A percentile compares a stretch with the other conserved stretches of the same genome.
phyloP scores from a whole-genome alignment of 2,329 filamentous ascomycete genomes.

The Alternaria gaisen region DNA sequence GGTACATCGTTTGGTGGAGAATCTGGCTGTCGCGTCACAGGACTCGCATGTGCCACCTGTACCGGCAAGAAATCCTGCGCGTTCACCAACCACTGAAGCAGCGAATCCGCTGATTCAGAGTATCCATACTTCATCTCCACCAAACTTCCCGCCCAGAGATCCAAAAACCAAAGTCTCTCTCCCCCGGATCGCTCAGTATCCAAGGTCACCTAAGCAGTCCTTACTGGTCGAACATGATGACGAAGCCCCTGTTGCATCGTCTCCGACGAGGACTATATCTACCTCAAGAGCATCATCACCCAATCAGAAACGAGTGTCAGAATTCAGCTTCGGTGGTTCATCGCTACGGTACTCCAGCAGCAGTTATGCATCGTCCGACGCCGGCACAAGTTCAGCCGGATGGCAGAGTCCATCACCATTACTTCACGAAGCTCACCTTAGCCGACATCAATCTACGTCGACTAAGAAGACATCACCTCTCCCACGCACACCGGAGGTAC shows the following conservation, averaged over 20 bases:
- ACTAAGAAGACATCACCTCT: constrained; percentile 23
- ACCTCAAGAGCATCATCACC: constrained; percentile 21
- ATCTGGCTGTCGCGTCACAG: constrained; percentile 31
- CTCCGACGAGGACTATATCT: constrained; percentile 11
- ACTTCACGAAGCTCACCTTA: constrained; percentile 18
- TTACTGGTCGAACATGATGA: constrained; percentile 10
- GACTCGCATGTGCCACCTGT: constrained; percentile 19
- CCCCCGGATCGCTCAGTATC: constrained; percentile 13
- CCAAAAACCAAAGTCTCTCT: constrained; percentile 12
- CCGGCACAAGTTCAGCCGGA: constrained; percentile 23
- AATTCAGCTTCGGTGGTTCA: constrained; percentile 65
- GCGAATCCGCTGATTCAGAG: background rate
- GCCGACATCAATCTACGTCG: constrained; percentile 21
- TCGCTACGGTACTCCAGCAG: constrained; percentile 82
- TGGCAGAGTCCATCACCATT: constrained; percentile 22
- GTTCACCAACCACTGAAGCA: constrained; percentile 25
- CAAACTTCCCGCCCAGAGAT: constrained; percentile 2
- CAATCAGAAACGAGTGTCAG: constrained; percentile 33
- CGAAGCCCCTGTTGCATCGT: constrained; percentile 14
- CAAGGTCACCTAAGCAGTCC: constrained; percentile 9
- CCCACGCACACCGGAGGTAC: constrained; percentile 25
- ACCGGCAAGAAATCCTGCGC: constrained; percentile 26
- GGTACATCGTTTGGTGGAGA: constrained; percentile 39
- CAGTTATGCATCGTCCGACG: constrained; percentile 89
- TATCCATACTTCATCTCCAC: background rate